Conservation (phyloP, 2,329 filamentous ascomycete genomes). For the Drechslerella stenobrocha region DNA sequence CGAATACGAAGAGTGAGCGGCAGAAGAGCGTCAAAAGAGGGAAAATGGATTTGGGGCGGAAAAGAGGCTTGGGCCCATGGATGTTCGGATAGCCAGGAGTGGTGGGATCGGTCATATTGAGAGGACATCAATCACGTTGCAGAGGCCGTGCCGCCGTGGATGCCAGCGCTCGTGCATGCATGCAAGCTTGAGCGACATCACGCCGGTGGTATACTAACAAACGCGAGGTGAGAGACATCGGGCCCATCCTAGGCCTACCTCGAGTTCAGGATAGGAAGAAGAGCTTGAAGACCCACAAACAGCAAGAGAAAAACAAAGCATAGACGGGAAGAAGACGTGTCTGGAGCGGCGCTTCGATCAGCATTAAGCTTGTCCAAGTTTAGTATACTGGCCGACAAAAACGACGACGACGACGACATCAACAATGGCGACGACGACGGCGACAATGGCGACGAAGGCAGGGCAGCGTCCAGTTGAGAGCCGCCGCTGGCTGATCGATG, state of each 20-base stretch:
- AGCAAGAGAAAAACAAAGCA: background rate
- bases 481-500: background rate
- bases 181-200: background rate
- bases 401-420: too few relatives aligned
- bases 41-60: background rate
- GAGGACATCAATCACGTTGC: background rate
- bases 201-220: background rate
- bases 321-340: too few relatives aligned
- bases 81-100: background rate
- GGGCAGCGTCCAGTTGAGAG: background rate
- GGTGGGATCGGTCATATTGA: background rate
- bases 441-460: background rate
- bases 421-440: too few relatives aligned
- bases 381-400: too few relatives aligned
- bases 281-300: too few relatives aligned
- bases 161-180: background rate
- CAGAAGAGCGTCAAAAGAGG: background rate
- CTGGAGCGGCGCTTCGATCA: background rate
- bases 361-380: background rate
- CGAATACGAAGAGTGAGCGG: background rate
- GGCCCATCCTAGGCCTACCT: background rate
- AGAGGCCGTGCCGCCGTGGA: constrained; percentile 4
- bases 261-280: too few relatives aligned
- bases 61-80: background rate
- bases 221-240: background rate